Evolutionary conservation across 495 filamentous ascomycete genomes (phyloP), one percentile per base, ranked within the genome.

Genomic region (Penicillium ucsense): DNA sequence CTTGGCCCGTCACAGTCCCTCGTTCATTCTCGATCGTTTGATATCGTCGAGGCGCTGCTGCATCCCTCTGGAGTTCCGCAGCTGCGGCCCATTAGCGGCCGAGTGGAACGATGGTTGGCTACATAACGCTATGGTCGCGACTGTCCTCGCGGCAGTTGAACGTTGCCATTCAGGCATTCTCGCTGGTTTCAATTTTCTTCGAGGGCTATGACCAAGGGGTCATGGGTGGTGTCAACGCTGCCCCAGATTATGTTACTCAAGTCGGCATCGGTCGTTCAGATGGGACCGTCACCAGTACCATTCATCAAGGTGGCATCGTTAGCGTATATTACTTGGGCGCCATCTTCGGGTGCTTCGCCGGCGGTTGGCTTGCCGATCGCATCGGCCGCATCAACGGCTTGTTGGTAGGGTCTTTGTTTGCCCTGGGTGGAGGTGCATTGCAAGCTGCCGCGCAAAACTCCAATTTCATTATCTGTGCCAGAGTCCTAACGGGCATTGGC

Each of bases 371-470:
- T 38, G 75, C 73, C 35, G 77, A 80, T 54, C 66, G 68, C 10
- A 59, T 74, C 41, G 78, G 78, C 20, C 70, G 78, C 37, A 77
- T 76, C 52, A 76, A 78, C 46, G 75, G 77, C 37, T 60, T 80
- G 34, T 64, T 79, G 30, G 60, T 73, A 29, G 74, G 71, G 3
- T 61, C 74, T 5, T 47, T 74, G 47, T 79, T 78, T 57, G 76
- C 76, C 8, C 56, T 80, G 40, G 58, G 79, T 31, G 76, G 75
- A 10, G 76, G 73, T 12, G 71, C 72, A 5, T 58, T 80, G 31
- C 77, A 79, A 55, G 62, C 75, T 10, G 71, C 71, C 4, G 64
- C 70, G 29, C 67, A 72, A 35, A 73, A 63, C 41, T 74, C 74
- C 38, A 59, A 73, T 48, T 77, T 75, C 56, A 77, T 81, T 60